Conservation (phyloP, 2,329 filamentous ascomycete genomes). For the Annulohypoxylon truncatum region DNA sequence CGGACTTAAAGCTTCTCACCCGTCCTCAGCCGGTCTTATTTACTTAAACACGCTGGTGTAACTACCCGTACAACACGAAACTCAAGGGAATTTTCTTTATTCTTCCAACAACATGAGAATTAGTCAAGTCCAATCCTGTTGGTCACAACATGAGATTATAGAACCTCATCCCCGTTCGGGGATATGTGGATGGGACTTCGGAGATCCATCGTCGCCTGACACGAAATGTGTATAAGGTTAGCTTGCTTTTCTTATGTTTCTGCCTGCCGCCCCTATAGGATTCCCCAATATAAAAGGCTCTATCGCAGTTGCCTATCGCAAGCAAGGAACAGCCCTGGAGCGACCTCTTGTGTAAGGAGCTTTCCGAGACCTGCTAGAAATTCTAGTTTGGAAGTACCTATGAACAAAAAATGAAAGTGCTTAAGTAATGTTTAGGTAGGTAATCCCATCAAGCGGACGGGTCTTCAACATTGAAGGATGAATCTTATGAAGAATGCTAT, state of each 20-base stretch:
- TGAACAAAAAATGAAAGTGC: background rate
- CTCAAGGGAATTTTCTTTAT: too few species aligned
- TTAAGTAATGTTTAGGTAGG: background rate
- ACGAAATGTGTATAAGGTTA: background rate
- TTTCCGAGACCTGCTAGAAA: background rate
- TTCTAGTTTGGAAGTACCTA: background rate
- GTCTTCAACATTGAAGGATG: too few species aligned
- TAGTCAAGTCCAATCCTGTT: background rate
- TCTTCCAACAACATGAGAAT: background rate
- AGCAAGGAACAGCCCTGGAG: background rate
- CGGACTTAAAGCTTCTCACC: conserved; percentile 17
- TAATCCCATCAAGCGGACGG: background rate
- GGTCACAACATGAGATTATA: background rate
- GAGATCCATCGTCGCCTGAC: background rate
- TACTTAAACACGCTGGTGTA: background rate
- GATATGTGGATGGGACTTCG: background rate
- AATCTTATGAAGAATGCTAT: too few species aligned
- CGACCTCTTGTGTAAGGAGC: background rate
- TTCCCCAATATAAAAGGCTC: background rate
- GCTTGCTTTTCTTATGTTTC: background rate
- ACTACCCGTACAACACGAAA: too few species aligned
- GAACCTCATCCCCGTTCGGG: background rate
- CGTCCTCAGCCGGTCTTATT: conserved; percentile 4
- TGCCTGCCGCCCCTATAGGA: background rate
- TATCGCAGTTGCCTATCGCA: background rate